Evolutionary conservation across 352 stramenopile genomes (phyloP).

Genomic region (Globisporangium splendens): DNA sequence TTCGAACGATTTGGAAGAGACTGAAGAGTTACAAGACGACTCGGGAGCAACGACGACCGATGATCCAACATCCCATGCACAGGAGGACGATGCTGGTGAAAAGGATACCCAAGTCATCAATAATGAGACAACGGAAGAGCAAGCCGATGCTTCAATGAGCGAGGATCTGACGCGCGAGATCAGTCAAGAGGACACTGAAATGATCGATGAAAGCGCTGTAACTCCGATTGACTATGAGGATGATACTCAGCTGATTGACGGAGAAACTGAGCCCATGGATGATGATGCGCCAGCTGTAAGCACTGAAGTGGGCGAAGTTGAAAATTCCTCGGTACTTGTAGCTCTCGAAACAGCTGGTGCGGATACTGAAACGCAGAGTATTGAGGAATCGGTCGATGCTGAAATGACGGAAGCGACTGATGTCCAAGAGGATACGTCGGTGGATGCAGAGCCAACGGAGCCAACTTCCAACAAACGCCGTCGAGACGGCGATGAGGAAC

Average conservation of each 20-base stretch:
- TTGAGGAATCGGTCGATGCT: not conserved
- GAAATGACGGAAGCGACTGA: not conserved
- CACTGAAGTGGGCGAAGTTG: not conserved
- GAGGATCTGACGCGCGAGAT: not conserved
- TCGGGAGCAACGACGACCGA: not conserved
- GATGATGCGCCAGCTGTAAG: not conserved
- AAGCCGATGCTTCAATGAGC: not conserved
- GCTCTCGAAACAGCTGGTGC: not conserved
- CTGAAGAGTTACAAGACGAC: not conserved
- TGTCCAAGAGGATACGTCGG: not conserved
- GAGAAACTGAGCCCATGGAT: not conserved
- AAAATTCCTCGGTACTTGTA: not conserved
- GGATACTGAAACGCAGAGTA: not conserved
- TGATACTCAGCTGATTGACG: not conserved
- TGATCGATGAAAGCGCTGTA: not conserved
- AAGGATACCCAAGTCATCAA: conserved; percentile 20
- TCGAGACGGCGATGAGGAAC: not conserved
- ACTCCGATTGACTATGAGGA: conserved; percentile 1
- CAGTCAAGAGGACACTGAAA: conserved; percentile 3
- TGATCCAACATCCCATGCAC: not conserved
- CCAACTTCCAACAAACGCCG: not conserved
- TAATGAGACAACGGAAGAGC: conserved; percentile 9
- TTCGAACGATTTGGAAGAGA: conserved; percentile 4
- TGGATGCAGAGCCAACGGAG: not conserved
- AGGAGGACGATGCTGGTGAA: conserved; percentile 5